phyloP scores from a whole-genome alignment of 768 basidiomycete species.

The Suillus hirtellus region DNA sequence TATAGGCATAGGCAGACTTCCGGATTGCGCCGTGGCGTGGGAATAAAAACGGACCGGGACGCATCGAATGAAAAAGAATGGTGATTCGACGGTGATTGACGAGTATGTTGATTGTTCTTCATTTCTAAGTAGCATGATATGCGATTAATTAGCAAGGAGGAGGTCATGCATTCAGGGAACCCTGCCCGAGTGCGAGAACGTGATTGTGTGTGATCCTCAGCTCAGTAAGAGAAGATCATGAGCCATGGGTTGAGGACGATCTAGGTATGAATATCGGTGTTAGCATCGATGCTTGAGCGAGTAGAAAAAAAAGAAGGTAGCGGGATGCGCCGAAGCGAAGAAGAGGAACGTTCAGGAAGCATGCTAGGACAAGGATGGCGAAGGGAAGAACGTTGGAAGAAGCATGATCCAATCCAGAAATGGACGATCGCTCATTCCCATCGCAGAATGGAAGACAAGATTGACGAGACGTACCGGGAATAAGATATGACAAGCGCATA shows the following conservation, averaged over 20 bases:
- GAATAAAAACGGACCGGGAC: not conserved
- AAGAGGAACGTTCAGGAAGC: not conserved
- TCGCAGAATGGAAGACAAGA: not conserved
- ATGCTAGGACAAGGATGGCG: not conserved
- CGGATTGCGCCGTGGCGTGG: not conserved
- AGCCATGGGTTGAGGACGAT: slow-evolving; percentile 89
- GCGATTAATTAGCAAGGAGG: not conserved
- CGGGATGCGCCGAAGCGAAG: slow-evolving; percentile 26
- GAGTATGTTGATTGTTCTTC: not conserved
- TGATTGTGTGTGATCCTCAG: not conserved
- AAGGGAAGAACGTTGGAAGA: not conserved
- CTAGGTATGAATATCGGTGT: slow-evolving; percentile 32
- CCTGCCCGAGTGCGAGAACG: not conserved
- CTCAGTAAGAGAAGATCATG: slow-evolving; percentile 72
- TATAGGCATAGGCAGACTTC: too few species aligned
- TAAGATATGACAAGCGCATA: slow-evolving; percentile 64
- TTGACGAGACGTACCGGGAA: slow-evolving; percentile 62
- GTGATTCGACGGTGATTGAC: not conserved
- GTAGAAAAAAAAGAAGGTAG: slow-evolving; percentile 22
- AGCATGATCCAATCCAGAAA: not conserved
- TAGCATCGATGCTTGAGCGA: slow-evolving; percentile 12
- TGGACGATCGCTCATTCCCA: not conserved
- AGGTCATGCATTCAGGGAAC: not conserved
- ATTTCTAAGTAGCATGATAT: not conserved
- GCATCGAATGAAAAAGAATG: not conserved